A percentile compares a stretch with the other conserved stretches of the same genome.
These are phyloP conservation scores for Evernia prunastri DNA, from an alignment of 495 filamentous ascomycete genomes.

Conservation along the genomic window DNA sequence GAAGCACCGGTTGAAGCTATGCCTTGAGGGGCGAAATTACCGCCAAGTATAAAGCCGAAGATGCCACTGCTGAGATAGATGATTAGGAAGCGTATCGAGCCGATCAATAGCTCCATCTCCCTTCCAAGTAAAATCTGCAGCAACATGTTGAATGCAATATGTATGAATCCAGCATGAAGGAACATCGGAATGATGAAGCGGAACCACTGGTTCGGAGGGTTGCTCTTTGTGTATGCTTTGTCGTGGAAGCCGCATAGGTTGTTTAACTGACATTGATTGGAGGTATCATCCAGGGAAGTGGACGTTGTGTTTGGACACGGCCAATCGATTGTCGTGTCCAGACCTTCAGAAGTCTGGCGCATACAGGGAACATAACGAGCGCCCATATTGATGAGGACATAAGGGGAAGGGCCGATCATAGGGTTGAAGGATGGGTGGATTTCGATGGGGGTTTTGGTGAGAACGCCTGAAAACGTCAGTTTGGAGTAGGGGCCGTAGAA, in stretches of 20 bases:
- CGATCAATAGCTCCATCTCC: conserved; percentile 87
- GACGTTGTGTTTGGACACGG: conserved; percentile 73
- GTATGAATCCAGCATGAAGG: conserved; percentile 84
- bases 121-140: conserved; percentile 79
- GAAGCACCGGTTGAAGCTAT: conserved; percentile 84
- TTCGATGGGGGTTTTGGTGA: conserved; percentile 73
- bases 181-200: conserved; percentile 96
- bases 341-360: conserved; percentile 67
- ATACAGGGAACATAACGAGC: conserved; percentile 91
- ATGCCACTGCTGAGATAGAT: conserved; percentile 90
- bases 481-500: background rate
- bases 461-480: conserved; percentile 25
- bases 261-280: conserved; percentile 60
- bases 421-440: conserved; percentile 84
- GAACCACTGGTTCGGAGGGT: conserved; percentile 86
- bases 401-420: conserved; percentile 90
- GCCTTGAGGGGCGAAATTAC: conserved; percentile 77
- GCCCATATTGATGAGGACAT: conserved; percentile 93
- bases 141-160: conserved; percentile 92
- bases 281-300: conserved; percentile 34
- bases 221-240: conserved; percentile 38
- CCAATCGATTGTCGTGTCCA: conserved; percentile 54
- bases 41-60: conserved; percentile 92
- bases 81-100: conserved; percentile 73
- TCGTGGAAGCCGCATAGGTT: conserved; percentile 73